Evolutionary conservation across 2,329 filamentous ascomycete species (phyloP).

Genomic region (Nemania sp.): DNA sequence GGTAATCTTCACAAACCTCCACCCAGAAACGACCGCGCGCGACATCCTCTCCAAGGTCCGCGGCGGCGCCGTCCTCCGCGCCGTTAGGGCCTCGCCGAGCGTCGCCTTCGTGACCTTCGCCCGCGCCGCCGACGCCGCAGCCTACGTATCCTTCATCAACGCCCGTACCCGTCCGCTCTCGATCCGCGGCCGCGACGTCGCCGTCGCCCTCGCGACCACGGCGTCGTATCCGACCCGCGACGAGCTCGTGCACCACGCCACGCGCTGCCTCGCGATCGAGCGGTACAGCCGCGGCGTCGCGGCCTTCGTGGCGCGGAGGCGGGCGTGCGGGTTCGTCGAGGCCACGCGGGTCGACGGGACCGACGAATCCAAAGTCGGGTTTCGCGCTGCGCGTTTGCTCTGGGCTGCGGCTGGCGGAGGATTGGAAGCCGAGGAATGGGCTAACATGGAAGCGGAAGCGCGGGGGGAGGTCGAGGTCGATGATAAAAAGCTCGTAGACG

Average conservation of each 20-base stretch:
- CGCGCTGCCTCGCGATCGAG: conserved; percentile 5
- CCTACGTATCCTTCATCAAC: conserved; percentile 3
- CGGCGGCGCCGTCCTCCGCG: conserved; percentile 24
- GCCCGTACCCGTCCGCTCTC: neutral
- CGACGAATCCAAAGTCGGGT: too few relatives aligned
- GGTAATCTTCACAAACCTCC: conserved; percentile 24
- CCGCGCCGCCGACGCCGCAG: neutral
- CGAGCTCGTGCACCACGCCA: neutral
- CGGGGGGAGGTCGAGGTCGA: too few relatives aligned
- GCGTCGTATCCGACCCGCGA: conserved; percentile 12
- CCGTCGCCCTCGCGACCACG: neutral
- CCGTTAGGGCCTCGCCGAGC: neutral
- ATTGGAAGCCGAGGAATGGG: too few relatives aligned
- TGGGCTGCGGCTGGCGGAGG: too few relatives aligned
- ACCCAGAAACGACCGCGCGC: neutral
- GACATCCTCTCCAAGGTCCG: conserved; percentile 24
- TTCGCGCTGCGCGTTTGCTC: too few relatives aligned
- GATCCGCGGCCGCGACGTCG: neutral
- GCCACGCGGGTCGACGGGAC: neutral
- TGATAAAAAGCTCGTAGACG: neutral
- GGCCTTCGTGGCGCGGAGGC: neutral
- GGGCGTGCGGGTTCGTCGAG: neutral
- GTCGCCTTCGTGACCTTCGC: conserved; percentile 10
- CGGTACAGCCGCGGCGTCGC: too few relatives aligned
- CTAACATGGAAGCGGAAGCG: too few relatives aligned